These are phyloP conservation scores for Sordariomycetes sp. DNA, from an alignment of 2,329 filamentous ascomycete genomes.

Conservation along the genomic window DNA sequence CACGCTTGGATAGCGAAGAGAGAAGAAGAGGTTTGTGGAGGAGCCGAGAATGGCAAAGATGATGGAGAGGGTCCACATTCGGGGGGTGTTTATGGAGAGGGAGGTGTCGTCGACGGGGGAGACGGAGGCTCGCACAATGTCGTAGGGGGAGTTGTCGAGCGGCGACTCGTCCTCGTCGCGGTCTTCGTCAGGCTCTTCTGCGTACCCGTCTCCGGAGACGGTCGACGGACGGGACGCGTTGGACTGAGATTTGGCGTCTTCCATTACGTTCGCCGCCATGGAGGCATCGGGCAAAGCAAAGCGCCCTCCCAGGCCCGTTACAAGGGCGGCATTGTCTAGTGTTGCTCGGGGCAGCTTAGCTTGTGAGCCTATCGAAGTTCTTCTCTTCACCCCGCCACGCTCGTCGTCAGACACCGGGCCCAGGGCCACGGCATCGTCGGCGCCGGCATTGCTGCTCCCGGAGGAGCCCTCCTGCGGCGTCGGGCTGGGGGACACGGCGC, in stretches of 20 bases:
- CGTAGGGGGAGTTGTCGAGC: slow-evolving; percentile 60
- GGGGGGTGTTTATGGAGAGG: slow-evolving; percentile 75
- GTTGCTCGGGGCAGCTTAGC: slow-evolving; percentile 21
- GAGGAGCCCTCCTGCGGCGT: slow-evolving; percentile 21
- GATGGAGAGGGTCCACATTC: slow-evolving; percentile 75
- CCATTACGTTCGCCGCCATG: slow-evolving; percentile 28
- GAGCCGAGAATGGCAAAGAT: slow-evolving; percentile 72
- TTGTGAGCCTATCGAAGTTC: background rate
- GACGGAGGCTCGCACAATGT: slow-evolving; percentile 70
- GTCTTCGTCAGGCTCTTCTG: slow-evolving; percentile 3
- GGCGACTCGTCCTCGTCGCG: slow-evolving; percentile 26
- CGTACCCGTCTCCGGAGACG: slow-evolving; percentile 17
- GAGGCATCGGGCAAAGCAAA: slow-evolving; percentile 36
- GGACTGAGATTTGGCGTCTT: slow-evolving; percentile 26
- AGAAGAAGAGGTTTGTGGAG: slow-evolving; percentile 79
- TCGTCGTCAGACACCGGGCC: background rate
- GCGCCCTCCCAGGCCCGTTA: slow-evolving; percentile 38
- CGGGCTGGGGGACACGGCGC: slow-evolving; percentile 21
- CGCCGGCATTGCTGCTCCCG: slow-evolving; percentile 18
- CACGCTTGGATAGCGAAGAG: slow-evolving; percentile 78
- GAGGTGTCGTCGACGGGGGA: slow-evolving; percentile 60
- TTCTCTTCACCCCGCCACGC: background rate
- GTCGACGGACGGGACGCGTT: slow-evolving; percentile 11
- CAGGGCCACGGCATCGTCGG: slow-evolving; percentile 13
- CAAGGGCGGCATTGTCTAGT: slow-evolving; percentile 34